phyloP scores from a whole-genome alignment of 1,284 basidiomycete species.

The Meira miltonrushii region DNA sequence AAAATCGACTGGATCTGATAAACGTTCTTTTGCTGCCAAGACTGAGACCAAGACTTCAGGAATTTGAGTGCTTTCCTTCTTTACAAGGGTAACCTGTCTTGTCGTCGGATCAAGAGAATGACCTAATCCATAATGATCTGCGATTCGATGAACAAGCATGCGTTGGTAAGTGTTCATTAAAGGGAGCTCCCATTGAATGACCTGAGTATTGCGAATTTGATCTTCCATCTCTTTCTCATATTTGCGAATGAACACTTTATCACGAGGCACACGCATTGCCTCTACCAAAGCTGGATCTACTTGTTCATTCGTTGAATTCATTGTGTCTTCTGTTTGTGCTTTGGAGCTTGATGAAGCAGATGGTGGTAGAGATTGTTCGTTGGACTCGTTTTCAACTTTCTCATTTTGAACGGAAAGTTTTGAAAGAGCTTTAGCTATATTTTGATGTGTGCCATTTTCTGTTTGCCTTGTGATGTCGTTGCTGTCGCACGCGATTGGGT shows the following conservation, averaged over 20 bases:
- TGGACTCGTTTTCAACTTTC: too few species aligned
- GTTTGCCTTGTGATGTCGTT: too few species aligned
- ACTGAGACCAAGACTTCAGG: neutral
- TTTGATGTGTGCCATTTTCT: too few species aligned
- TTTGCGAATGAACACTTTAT: constrained; percentile 36
- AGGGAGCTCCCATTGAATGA: constrained; percentile 21
- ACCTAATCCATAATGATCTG: constrained; percentile 29
- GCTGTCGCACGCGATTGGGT: too few species aligned
- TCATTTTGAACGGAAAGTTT: too few species aligned
- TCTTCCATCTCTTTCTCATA: constrained; percentile 32
- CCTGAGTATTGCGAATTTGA: constrained; percentile 17
- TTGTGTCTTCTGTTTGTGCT: too few species aligned
- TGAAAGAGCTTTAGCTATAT: too few species aligned
- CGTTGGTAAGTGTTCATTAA: constrained; percentile 42
- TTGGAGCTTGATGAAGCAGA: too few species aligned
- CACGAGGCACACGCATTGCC: constrained; percentile 30
- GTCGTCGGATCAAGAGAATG: constrained; percentile 29
- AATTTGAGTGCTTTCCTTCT: neutral
- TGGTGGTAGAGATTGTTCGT: too few species aligned
- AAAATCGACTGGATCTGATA: neutral
- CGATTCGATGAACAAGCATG: constrained; percentile 30
- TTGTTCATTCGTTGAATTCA: too few species aligned
- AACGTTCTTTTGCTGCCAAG: neutral
- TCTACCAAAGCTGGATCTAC: constrained; percentile 30
- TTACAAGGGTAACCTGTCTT: constrained; percentile 30